Percentiles rank a stretch among this genome's conserved stretches.
phyloP scores from a whole-genome alignment of 345 rosid genomes.

The Capsella bursapastoris region DNA sequence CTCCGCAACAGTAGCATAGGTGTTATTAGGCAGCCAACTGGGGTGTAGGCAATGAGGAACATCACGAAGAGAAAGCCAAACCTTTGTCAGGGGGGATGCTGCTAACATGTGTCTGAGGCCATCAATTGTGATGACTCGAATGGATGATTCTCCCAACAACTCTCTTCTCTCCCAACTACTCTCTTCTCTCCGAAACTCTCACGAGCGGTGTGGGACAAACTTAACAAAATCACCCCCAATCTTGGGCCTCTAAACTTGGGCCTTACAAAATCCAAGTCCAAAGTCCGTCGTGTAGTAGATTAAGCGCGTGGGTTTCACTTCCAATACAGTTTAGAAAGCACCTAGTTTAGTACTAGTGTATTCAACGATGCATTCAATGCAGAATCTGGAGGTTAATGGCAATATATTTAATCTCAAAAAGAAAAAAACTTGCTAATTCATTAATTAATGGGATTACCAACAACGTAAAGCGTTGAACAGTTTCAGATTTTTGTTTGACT shows the following conservation, averaged over 20 bases:
- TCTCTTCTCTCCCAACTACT: too few relatives aligned
- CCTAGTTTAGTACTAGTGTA: background rate
- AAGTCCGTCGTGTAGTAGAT: too few relatives aligned
- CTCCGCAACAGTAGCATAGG: too few relatives aligned
- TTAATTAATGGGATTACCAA: constrained; percentile 16
- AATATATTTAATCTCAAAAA: constrained; percentile 17
- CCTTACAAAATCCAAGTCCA: background rate
- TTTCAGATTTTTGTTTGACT: constrained; percentile 33
- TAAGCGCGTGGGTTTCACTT: background rate
- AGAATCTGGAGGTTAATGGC: constrained; percentile 40
- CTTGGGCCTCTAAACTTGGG: constrained; percentile 9
- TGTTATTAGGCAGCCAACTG: too few relatives aligned
- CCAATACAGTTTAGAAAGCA: background rate
- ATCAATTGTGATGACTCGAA: too few relatives aligned
- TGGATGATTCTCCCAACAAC: too few relatives aligned
- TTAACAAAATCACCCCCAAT: background rate
- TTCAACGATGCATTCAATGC: constrained; percentile 40
- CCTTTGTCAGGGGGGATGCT: too few relatives aligned
- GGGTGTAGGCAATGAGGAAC: too few relatives aligned
- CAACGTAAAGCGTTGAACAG: constrained; percentile 42
- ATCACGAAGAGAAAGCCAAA: too few relatives aligned
- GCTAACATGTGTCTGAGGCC: too few relatives aligned
- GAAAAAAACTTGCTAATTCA: constrained; percentile 18
- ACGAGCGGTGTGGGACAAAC: constrained; percentile 33
- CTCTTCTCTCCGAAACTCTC: background rate